Conservation (phyloP, 1,139 yeast genomes). For the Candida sp. region DNA sequence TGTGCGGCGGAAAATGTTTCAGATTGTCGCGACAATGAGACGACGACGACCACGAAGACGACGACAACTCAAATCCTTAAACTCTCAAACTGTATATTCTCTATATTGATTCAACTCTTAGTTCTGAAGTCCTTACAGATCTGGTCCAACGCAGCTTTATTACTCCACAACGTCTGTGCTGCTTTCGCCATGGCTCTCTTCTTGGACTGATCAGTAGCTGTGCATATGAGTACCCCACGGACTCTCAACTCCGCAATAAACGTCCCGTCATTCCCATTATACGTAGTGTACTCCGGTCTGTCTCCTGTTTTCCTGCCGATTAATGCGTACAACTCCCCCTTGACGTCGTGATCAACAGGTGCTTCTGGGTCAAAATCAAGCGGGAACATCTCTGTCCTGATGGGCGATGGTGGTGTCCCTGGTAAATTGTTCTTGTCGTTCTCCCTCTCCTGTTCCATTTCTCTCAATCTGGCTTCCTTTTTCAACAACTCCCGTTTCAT, state of each 20-base stretch:
- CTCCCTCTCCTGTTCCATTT: slow-evolving; percentile 19
- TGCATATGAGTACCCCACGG: slow-evolving; percentile 38
- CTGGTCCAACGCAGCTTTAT: slow-evolving; percentile 28
- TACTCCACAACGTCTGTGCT: slow-evolving; percentile 48
- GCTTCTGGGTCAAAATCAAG: slow-evolving; percentile 27
- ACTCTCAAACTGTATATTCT: background rate
- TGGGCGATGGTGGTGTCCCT: slow-evolving; percentile 15
- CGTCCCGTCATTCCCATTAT: background rate
- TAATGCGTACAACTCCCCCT: slow-evolving; percentile 47
- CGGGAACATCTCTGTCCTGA: slow-evolving; percentile 24
- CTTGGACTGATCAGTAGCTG: slow-evolving; percentile 43
- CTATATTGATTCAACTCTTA: background rate
- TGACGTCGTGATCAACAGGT: slow-evolving; percentile 39
- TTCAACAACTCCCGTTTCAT: slow-evolving; percentile 8
- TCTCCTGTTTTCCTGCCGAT: slow-evolving; percentile 42
- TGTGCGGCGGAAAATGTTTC: background rate
- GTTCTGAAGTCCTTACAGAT: slow-evolving; percentile 16
- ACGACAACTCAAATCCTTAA: background rate
- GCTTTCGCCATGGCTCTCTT: slow-evolving; percentile 51
- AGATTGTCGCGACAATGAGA: background rate
- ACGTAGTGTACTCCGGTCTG: slow-evolving; percentile 41
- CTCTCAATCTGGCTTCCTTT: slow-evolving; percentile 6
- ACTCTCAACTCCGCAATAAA: slow-evolving; percentile 36
- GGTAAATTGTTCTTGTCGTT: slow-evolving; percentile 16
- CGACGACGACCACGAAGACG: background rate